Conservation (phyloP, 2,329 filamentous ascomycete genomes). For the Cryphonectria radicalis region DNA sequence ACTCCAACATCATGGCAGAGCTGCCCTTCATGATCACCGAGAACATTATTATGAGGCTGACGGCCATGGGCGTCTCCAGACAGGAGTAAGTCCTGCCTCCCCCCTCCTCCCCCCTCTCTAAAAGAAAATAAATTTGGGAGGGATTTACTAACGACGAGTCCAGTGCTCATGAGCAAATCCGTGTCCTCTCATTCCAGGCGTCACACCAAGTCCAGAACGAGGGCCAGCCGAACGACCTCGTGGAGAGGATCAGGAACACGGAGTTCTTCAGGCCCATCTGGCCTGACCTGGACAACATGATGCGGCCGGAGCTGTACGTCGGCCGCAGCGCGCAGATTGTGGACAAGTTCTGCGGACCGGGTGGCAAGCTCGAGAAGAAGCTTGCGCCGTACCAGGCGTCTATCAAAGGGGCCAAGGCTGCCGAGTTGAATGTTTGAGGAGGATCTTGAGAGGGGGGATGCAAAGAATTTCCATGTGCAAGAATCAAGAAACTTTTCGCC, state of each 20-base stretch:
- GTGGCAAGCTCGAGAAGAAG: slow-evolving; percentile 44
- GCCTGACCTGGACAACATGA: slow-evolving; percentile 60
- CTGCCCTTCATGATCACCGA: slow-evolving; percentile 83
- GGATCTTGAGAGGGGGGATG: neutral
- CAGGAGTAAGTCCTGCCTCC: slow-evolving; percentile 63
- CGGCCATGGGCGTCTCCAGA: slow-evolving; percentile 69
- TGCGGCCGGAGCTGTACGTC: slow-evolving; percentile 61
- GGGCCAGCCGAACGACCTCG: slow-evolving; percentile 78
- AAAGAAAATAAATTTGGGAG: no score
- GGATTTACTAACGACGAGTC: neutral
- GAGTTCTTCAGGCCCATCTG: slow-evolving; percentile 70
- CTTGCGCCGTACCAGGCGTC: slow-evolving; percentile 41
- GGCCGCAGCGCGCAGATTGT: slow-evolving; percentile 53
- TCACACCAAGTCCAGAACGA: slow-evolving; percentile 61
- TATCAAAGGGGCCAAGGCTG: neutral
- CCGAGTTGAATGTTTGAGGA: neutral
- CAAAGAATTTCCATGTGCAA: neutral
- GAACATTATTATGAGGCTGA: slow-evolving; percentile 77
- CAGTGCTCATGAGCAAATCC: slow-evolving; percentile 76
- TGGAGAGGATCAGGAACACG: slow-evolving; percentile 73
- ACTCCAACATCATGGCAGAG: slow-evolving; percentile 70
- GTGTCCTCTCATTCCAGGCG: slow-evolving; percentile 79
- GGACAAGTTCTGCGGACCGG: slow-evolving; percentile 48
- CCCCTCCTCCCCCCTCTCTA: no score
- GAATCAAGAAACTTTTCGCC: neutral